Conservation (phyloP, 2,329 filamentous ascomycete species). For the Alternaria sp. region DNA sequence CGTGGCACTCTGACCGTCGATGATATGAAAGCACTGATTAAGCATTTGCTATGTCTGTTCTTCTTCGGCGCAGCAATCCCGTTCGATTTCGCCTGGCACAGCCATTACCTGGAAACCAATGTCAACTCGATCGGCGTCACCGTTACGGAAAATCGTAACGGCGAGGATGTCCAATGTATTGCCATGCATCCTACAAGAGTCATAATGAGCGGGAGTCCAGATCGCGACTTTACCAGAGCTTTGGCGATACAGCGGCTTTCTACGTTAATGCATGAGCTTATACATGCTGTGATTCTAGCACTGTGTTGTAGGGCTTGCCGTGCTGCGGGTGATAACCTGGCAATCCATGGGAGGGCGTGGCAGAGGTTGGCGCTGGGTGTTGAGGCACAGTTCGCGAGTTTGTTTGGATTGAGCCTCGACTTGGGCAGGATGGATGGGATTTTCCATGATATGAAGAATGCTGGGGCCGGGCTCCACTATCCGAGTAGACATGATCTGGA, state of each 20-base stretch:
- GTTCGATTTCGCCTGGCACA: not conserved
- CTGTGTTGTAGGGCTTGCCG: not conserved
- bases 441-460: not conserved
- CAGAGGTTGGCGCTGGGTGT: not conserved
- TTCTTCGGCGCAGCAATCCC: not conserved
- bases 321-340: not conserved
- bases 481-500: not conserved
- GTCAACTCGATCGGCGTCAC: not conserved
- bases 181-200: not conserved
- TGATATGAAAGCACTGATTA: not conserved
- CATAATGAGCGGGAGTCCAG: fast-evolving
- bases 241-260: not conserved
- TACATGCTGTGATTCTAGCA: not conserved
- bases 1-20: fast-evolving
- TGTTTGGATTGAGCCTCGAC: not conserved
- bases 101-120: not conserved
- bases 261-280: not conserved
- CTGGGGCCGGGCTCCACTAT: fast-evolving
- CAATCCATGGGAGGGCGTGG: not conserved
- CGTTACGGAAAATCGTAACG: too few relatives aligned
- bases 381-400: not conserved
- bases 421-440: not conserved
- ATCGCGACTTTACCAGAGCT: fast-evolving
- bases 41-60: fast-evolving
- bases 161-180: not conserved